Percentiles rank a stretch among this genome's conserved stretches.
phyloP scores from a whole-genome alignment of 177 flowering plant genomes.

The Vitis hybrid region DNA sequence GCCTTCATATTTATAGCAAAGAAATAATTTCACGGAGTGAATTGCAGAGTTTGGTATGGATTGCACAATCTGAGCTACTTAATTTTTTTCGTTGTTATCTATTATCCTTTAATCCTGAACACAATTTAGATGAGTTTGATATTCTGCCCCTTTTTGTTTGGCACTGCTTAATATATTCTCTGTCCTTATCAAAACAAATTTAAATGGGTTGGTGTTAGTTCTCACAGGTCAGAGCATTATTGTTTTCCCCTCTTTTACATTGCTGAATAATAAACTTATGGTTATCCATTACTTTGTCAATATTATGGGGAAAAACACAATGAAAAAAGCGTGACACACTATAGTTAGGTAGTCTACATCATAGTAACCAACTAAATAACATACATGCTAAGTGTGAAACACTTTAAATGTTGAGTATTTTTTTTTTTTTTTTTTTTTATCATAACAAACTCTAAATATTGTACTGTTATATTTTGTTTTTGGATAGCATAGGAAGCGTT shows the following conservation, averaged over 20 bases:
- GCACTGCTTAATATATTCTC: too few relatives aligned
- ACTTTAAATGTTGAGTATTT: neutral
- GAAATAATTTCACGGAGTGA: constrained; percentile 61
- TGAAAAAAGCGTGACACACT: too few relatives aligned
- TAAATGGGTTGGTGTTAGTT: too few relatives aligned
- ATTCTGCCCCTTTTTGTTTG: too few relatives aligned
- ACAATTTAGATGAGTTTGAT: too few relatives aligned
- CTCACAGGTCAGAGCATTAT: too few relatives aligned
- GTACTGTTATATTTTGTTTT: neutral
- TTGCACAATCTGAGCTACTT: neutral
- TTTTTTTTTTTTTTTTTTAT: neutral
- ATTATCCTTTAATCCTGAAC: too few relatives aligned
- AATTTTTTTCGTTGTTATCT: too few relatives aligned
- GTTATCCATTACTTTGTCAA: neutral
- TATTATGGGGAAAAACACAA: neutral
- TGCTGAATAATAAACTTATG: too few relatives aligned
- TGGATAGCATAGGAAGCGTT: neutral
- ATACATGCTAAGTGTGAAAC: neutral
- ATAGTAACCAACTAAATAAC: neutral
- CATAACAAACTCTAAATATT: neutral
- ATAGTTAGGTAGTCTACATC: too few relatives aligned
- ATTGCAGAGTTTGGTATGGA: constrained; percentile 52
- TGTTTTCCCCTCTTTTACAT: too few relatives aligned
- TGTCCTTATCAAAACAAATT: too few relatives aligned
- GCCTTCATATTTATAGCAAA: constrained; percentile 55